phyloP scores from a whole-genome alignment of 2,329 filamentous ascomycete genomes.

The Venturia oleaginea region DNA sequence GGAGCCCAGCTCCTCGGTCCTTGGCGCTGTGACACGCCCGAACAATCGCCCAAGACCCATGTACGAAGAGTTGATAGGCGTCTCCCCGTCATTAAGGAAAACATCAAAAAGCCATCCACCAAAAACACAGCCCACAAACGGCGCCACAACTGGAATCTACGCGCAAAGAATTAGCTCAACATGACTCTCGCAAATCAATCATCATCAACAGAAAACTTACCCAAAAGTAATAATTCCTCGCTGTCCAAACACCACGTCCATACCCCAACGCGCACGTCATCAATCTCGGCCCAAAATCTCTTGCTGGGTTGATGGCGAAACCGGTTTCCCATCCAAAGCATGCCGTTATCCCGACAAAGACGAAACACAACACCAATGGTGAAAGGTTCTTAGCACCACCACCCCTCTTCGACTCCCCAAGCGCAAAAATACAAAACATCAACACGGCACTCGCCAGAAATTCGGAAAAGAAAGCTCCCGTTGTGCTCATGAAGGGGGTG shows the following conservation, averaged over 20 bases:
- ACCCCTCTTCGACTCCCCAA: neutral
- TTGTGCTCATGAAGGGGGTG: slow-evolving; percentile 7
- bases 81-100: slow-evolving; percentile 18
- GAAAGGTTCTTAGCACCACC: slow-evolving; percentile 7
- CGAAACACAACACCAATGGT: slow-evolving; percentile 1
- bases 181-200: neutral
- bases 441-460: slow-evolving; percentile 9
- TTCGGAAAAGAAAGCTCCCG: slow-evolving; percentile 12
- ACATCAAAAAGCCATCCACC: slow-evolving; percentile 10
- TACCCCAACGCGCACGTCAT: slow-evolving; percentile 8
- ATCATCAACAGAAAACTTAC: neutral
- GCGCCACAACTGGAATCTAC: slow-evolving; percentile 13
- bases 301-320: slow-evolving; percentile 12
- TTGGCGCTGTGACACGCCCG: neutral
- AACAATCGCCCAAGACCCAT: slow-evolving; percentile 5
- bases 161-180: neutral
- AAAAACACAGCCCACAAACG: slow-evolving; percentile 11
- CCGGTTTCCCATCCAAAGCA: slow-evolving; percentile 13
- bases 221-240: slow-evolving; percentile 12
- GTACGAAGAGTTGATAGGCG: slow-evolving; percentile 7
- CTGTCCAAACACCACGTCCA: slow-evolving; percentile 11
- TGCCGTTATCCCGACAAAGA: slow-evolving; percentile 11
- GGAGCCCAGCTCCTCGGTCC: neutral
- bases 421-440: slow-evolving; percentile 12
- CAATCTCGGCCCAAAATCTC: slow-evolving; percentile 13